Base-by-base conservation (phyloP, 805 yeast species). In the Cyberlindnera petersonii region DNA sequence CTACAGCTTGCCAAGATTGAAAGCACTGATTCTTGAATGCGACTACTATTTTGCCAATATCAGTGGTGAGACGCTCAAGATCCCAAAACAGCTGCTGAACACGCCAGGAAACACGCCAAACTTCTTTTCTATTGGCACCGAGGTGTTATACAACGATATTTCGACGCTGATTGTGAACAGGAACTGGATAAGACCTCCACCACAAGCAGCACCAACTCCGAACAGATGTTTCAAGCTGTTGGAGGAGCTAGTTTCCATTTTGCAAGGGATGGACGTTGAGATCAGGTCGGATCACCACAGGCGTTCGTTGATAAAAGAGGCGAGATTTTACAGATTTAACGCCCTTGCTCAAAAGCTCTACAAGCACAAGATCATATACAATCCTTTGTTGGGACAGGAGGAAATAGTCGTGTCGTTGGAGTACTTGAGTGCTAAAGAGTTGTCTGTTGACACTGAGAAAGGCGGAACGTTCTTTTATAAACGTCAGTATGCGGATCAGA, bases 101-200 rank as follows among this genome's bases (percentile, higher is more conserved):
- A 57, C 66, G 4, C 69, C 76, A 3, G 96, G 95, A 0, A 87
- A 89, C 55, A 57, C 64, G 32, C 94, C 91, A 9, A 88, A 88
- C 59, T 87, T 71, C 59, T 85, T 88, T 62, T 72, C 82, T 9
- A 64, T 86, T 26, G 73, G 83, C 3, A 71, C 69, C 50, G 73
- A 75, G 24, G 64, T 77, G 1, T 56, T 79, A 16, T 65, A 76
- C 42, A 56, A 65, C 3, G 80, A 78, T 43, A 72, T 78, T 9
- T 67, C 72, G 18, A 64, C 66, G 15, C 48, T 66, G 9, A 61
- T 61, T 38, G 48, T 56, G 13, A 48, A 57, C 7, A 64, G 62
- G 36, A 66, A 71, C 26, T 59, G 80, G 49, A 60, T 83, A 3
- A 63, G 96, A 26, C 96, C 96, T 1, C 95, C 95, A 4, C 86